Percentiles rank a stretch among this genome's conserved stretches.
Evolutionary conservation across 169 alveolate genomes (phyloP).

Genomic region (Plasmodium chabaudi): DNA sequence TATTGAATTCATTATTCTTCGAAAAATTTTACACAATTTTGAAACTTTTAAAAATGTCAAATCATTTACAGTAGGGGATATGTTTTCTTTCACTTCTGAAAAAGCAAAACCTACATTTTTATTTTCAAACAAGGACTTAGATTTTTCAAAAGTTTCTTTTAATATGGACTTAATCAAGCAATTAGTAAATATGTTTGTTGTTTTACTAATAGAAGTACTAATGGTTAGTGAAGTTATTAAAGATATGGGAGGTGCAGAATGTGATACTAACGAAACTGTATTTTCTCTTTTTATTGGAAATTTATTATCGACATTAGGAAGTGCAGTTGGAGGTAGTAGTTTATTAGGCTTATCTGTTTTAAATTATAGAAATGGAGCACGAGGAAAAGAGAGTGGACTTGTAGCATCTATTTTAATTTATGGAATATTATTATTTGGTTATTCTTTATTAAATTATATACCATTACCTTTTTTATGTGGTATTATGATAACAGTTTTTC

Average conservation of each 20-base stretch:
- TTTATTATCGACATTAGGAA: conserved; percentile 80
- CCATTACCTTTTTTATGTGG: conserved; percentile 88
- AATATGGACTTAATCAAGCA: conserved; percentile 78
- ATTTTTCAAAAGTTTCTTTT: conserved; percentile 73
- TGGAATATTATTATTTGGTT: conserved; percentile 83
- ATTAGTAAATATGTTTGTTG: conserved; percentile 77
- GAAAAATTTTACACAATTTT: conserved; percentile 51
- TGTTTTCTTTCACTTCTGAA: conserved; percentile 80
- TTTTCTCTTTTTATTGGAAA: conserved; percentile 86
- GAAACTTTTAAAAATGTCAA: conserved; percentile 77
- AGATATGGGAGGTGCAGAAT: conserved; percentile 83
- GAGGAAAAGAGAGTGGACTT: conserved; percentile 87
- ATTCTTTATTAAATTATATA: conserved; percentile 83
- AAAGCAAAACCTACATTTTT: conserved; percentile 80
- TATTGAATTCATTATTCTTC: conserved; percentile 65
- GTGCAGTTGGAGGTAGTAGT: conserved; percentile 88
- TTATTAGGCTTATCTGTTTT: conserved; percentile 87
- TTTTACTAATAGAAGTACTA: conserved; percentile 82
- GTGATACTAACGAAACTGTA: conserved; percentile 84
- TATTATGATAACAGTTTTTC: conserved; percentile 86
- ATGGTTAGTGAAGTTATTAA: conserved; percentile 86
- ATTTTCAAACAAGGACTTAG: conserved; percentile 66
- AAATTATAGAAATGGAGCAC: conserved; percentile 86
- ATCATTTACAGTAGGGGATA: conserved; percentile 83
- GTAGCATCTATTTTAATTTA: conserved; percentile 82